Percentiles rank a stretch among this genome's conserved stretches.
Conservation (phyloP, 192 early-diverging fungal species). For the Spizellomyces punctatus region DNA sequence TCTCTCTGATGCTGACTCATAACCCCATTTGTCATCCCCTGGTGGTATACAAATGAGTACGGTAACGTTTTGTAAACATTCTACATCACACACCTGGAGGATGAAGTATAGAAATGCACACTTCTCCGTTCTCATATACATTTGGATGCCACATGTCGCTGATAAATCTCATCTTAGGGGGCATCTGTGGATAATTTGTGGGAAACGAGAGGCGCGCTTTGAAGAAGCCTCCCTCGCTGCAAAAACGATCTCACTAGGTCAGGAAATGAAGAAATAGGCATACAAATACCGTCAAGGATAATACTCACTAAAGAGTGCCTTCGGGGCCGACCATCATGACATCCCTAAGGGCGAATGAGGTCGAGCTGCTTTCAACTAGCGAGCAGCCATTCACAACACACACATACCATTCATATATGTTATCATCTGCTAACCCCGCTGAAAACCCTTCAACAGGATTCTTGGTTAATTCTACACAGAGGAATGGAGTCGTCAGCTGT, state of each 20-base stretch:
- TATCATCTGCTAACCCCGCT: constrained; percentile 87
- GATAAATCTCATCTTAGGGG: constrained; percentile 85
- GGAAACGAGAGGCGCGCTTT: constrained; percentile 62
- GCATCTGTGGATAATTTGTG: constrained; percentile 81
- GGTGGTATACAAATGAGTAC: not conserved
- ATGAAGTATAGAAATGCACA: constrained; percentile 97
- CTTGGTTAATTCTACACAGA: constrained; percentile 69
- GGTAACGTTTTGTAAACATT: not conserved
- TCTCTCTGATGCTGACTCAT: constrained; percentile 86
- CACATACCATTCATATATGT: constrained; percentile 81
- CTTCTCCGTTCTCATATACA: constrained; percentile 85
- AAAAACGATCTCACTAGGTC: constrained; percentile 7
- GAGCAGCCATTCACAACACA: not conserved
- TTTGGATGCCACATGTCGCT: constrained; percentile 94
- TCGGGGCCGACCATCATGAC: constrained; percentile 89
- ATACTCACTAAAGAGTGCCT: constrained; percentile 82
- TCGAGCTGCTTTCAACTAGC: constrained; percentile 1
- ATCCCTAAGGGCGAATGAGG: constrained; percentile 64
- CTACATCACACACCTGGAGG: constrained; percentile 32
- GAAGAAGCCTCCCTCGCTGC: constrained; percentile 93
- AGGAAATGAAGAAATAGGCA: constrained; percentile 7
- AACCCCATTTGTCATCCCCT: constrained; percentile 90
- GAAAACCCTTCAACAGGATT: constrained; percentile 80
- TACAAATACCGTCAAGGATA: not conserved
- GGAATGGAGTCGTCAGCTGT: not conserved